A percentile compares a stretch with the other conserved stretches of the same genome.
phyloP scores from a whole-genome alignment of 2,329 filamentous ascomycete species.

The Gnomoniopsis smithogilvyi region DNA sequence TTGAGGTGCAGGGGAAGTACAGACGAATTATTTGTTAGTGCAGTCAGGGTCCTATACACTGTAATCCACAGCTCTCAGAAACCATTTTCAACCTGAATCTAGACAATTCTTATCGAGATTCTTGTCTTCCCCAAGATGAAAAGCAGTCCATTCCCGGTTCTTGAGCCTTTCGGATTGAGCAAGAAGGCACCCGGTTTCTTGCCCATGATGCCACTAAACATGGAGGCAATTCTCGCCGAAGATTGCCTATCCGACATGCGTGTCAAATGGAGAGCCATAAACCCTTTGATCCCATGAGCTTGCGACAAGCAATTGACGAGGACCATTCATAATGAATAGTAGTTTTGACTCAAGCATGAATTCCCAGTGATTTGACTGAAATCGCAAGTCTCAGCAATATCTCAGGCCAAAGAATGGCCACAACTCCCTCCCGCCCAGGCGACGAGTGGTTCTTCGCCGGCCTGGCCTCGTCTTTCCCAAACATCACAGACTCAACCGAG shows the following conservation, averaged over 20 bases:
- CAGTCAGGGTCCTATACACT: neutral
- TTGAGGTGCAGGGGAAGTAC: neutral
- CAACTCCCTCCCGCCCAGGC: neutral
- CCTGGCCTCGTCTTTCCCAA: slow-evolving; percentile 13
- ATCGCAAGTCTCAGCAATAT: neutral
- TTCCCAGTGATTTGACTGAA: neutral
- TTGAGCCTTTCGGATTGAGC: too few species aligned
- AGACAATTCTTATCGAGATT: too few species aligned
- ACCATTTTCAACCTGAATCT: too few species aligned
- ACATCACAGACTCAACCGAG: slow-evolving; percentile 14
- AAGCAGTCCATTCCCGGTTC: too few species aligned
- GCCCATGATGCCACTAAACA: too few species aligned
- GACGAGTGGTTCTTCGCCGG: slow-evolving; percentile 15
- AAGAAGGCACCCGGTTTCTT: too few species aligned
- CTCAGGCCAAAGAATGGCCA: neutral
- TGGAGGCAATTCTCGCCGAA: slow-evolving; percentile 9
- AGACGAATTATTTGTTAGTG: neutral
- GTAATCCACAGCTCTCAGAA: neutral
- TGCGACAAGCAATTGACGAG: too few species aligned
- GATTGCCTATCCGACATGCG: neutral
- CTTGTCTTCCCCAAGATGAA: too few species aligned
- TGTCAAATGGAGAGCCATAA: neutral
- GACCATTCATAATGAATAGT: too few species aligned
- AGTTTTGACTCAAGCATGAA: too few species aligned
- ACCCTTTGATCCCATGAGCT: neutral